A percentile compares a stretch with the other conserved stretches of the same genome.
Conservation (phyloP, 1,284 basidiomycete species). For the Boletus semigastroideus region DNA sequence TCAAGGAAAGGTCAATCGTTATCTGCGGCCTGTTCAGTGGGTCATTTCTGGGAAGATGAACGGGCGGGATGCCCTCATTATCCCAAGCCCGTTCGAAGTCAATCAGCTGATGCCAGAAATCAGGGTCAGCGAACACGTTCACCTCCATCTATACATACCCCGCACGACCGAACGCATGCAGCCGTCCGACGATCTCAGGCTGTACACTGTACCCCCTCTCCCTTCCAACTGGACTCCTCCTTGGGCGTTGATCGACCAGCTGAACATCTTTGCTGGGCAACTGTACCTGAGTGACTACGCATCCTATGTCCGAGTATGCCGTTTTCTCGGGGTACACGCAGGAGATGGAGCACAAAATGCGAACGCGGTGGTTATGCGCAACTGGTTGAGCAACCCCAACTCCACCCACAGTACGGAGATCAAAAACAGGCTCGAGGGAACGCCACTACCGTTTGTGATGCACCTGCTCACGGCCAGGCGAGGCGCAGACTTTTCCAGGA, state of each 20-base stretch:
- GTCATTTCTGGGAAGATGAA: neutral
- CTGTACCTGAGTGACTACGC: neutral
- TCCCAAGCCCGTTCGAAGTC: neutral
- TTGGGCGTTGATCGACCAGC: neutral
- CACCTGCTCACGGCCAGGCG: neutral
- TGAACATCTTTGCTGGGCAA: neutral
- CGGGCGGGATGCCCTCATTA: neutral
- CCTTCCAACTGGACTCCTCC: neutral
- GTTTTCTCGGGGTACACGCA: neutral
- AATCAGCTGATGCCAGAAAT: neutral
- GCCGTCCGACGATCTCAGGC: neutral
- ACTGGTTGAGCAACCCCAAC: neutral
- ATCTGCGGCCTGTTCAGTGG: neutral
- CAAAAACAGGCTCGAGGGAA: neutral
- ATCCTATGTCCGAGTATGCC: neutral
- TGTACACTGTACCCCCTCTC: neutral
- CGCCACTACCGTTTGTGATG: neutral
- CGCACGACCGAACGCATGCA: neutral
- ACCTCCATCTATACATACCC: neutral
- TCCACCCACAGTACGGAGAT: no score
- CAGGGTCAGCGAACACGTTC: neutral
- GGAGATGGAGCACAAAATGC: neutral
- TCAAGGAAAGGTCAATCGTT: neutral
- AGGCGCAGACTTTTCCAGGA: neutral
- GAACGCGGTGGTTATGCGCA: neutral